These are phyloP conservation scores for Cryptococcus sp. DNA, from an alignment of 1,284 basidiomycete species.

Conservation along the genomic window DNA sequence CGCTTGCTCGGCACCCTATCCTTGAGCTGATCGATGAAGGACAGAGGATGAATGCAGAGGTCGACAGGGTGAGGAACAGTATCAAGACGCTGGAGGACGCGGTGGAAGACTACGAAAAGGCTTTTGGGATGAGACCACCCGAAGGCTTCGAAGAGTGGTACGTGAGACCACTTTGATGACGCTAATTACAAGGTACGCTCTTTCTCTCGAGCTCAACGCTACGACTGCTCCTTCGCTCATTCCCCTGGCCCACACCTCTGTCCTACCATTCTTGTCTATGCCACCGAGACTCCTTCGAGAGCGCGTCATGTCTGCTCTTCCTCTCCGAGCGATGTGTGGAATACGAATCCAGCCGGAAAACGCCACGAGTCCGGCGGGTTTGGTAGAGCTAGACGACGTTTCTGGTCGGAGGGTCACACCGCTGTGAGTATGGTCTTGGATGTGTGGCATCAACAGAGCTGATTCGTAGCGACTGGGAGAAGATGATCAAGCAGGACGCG, in stretches of 20 bases:
- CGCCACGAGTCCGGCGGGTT: background rate
- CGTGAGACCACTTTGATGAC: slow-evolving; percentile 1
- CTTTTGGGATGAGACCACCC: slow-evolving; percentile 34
- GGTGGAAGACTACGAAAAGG: slow-evolving; percentile 28
- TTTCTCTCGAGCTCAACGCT: slow-evolving; percentile 11
- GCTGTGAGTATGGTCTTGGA: too few species aligned
- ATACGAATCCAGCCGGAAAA: slow-evolving; percentile 3
- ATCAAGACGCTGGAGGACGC: slow-evolving; percentile 26
- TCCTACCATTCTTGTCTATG: slow-evolving; percentile 28
- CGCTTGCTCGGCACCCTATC: slow-evolving; percentile 27
- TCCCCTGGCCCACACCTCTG: slow-evolving; percentile 26
- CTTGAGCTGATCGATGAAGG: slow-evolving; percentile 28
- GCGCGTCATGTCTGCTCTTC: slow-evolving; percentile 8
- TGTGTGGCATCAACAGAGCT: background rate
- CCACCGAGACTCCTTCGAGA: slow-evolving; percentile 17
- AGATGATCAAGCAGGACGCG: background rate
- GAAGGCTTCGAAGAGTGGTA: slow-evolving; percentile 32
- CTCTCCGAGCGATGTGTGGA: slow-evolving; percentile 6
- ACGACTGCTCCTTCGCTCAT: slow-evolving; percentile 17
- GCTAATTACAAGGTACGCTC: slow-evolving; percentile 21
- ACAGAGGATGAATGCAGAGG: slow-evolving; percentile 12
- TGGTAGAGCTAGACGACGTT: background rate
- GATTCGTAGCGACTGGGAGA: background rate
- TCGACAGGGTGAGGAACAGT: slow-evolving; percentile 20
- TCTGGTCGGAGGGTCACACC: slow-evolving; percentile 2